Percentiles rank a stretch among this genome's conserved stretches.
These are phyloP conservation scores for Rhodotorula babjevae DNA, from an alignment of 768 basidiomycete species.

Conservation along the genomic window DNA sequence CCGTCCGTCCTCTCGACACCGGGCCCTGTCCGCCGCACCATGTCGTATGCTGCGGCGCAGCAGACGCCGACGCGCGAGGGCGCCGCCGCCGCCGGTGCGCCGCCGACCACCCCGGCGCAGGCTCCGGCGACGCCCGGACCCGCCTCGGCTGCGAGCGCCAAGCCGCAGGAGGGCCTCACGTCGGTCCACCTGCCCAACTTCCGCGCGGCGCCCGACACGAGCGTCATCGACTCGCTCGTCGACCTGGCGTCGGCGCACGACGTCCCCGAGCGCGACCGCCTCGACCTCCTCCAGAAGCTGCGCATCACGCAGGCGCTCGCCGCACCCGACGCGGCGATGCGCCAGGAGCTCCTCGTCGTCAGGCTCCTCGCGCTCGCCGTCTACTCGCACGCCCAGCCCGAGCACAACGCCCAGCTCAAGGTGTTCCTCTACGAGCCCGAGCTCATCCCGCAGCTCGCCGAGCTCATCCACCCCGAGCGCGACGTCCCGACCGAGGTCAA, in stretches of 20 bases:
- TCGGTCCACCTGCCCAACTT: conserved; percentile 45
- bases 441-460: conserved; percentile 78
- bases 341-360: conserved; percentile 73
- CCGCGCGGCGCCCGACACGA: conserved; percentile 56
- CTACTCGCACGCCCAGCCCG: conserved; percentile 52
- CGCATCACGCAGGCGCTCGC: conserved; percentile 66
- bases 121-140: conserved; percentile 43
- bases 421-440: conserved; percentile 95
- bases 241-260: conserved; percentile 64
- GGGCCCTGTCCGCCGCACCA: conserved; percentile 22
- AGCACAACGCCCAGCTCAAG: conserved; percentile 55
- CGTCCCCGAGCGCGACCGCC: conserved; percentile 75
- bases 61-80: conserved; percentile 48
- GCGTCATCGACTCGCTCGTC: conserved; percentile 69
- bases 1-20: conserved; percentile 19
- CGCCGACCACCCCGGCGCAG: background rate
- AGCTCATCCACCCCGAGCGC: conserved; percentile 75
- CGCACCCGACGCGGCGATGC: conserved; percentile 47
- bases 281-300: conserved; percentile 80
- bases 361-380: conserved; percentile 84
- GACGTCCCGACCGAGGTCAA: conserved; percentile 65
- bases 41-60: conserved; percentile 23
- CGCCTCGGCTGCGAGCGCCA: background rate
- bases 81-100: background rate
- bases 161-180: conserved; percentile 43